These are phyloP conservation scores for Phytopythium cucurbitacearum DNA, from an alignment of 352 stramenopile genomes.

Conservation along the genomic window DNA sequence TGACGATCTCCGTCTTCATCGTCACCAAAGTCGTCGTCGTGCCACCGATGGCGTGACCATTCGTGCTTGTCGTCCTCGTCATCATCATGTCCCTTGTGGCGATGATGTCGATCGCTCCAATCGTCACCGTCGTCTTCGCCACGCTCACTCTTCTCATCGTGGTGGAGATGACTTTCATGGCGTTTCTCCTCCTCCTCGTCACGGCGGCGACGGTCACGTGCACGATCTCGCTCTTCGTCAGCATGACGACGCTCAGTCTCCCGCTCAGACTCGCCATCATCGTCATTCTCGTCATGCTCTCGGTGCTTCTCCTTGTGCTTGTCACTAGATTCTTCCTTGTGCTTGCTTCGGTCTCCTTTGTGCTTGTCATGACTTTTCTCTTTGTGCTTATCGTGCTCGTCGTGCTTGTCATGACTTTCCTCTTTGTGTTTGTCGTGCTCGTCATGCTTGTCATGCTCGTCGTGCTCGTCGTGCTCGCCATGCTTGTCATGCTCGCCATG, in stretches of 20 bases:
- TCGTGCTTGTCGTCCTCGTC: constrained; percentile 9
- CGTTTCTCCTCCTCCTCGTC: constrained; percentile 4
- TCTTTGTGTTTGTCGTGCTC: neutral
- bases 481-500: neutral
- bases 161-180: constrained; percentile 3
- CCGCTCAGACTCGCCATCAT: no score
- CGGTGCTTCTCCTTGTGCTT: constrained; percentile 9
- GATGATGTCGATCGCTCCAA: constrained; percentile 2
- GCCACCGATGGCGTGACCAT: neutral
- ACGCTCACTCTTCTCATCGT: constrained; percentile 1
- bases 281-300: neutral
- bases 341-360: constrained; percentile 4
- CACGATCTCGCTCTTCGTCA: no score
- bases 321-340: constrained; percentile 8
- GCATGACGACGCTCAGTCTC: neutral
- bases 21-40: constrained; percentile 4
- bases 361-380: constrained; percentile 7
- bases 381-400: constrained; percentile 1
- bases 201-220: no score
- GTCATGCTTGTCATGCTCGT: constrained; percentile 3
- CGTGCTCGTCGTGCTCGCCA: neutral
- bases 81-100: constrained; percentile 3
- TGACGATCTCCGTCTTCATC: constrained; percentile 1
- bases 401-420: constrained; percentile 2
- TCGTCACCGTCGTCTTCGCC: constrained; percentile 5